Evolutionary conservation across 2,329 filamentous ascomycete species (phyloP).

Genomic region (Fusarium pseudocircinatum): DNA sequence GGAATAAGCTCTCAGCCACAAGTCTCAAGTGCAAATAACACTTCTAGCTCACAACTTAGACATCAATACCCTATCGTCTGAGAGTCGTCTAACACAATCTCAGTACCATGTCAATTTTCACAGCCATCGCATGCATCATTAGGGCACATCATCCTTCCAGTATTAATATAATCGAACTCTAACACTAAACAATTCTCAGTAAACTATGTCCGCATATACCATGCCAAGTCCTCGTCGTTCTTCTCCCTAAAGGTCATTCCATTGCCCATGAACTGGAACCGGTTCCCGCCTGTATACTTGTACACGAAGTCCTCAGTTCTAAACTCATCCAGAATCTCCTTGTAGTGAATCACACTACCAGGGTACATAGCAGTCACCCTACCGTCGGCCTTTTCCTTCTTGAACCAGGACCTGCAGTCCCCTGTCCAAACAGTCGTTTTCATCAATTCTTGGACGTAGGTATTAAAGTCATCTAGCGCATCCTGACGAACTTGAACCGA

Average conservation of each 20-base stretch:
- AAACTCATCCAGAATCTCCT: background rate
- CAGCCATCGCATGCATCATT: background rate
- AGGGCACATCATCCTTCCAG: background rate
- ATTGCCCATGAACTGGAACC: constrained; percentile 5
- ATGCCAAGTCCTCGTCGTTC: background rate
- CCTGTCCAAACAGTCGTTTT: background rate
- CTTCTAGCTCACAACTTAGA: no score
- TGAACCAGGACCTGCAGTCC: constrained; percentile 2
- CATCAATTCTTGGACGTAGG: background rate
- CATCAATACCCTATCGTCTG: no score
- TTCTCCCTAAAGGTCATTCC: background rate
- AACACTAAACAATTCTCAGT: no score
- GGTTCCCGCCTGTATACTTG: background rate
- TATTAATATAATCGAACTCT: background rate
- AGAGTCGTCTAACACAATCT: no score
- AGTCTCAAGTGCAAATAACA: no score
- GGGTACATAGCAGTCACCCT: background rate
- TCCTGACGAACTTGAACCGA: background rate
- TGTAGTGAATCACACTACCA: background rate
- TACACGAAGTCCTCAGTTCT: background rate
- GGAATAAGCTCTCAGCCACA: no score
- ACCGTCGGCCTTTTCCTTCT: background rate
- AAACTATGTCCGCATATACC: background rate
- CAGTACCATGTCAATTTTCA: background rate
- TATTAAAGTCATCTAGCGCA: background rate